These are phyloP conservation scores for Penicillium fimorum DNA, from an alignment of 495 filamentous ascomycete genomes.

Conservation along the genomic window DNA sequence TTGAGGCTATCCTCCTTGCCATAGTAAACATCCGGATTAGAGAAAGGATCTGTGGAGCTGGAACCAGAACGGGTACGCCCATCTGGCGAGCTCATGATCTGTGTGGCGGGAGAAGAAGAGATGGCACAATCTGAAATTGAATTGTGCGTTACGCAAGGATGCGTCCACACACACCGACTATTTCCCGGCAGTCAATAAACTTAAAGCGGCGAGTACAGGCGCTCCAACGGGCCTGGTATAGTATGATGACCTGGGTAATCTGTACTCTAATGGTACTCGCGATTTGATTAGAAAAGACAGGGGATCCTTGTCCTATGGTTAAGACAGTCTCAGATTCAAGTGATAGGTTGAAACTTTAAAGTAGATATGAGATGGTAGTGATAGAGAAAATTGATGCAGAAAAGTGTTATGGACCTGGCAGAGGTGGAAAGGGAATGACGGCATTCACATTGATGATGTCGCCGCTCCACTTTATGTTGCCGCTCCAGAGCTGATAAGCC, in stretches of 20 bases:
- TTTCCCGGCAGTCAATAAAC: slow-evolving; percentile 11
- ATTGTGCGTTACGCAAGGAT: slow-evolving; percentile 24
- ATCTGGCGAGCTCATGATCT: slow-evolving; percentile 39
- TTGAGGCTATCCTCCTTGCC: slow-evolving; percentile 40
- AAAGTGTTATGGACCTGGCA: slow-evolving; percentile 15
- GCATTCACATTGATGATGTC: slow-evolving; percentile 31
- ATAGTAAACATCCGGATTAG: slow-evolving; percentile 51
- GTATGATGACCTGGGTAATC: not conserved
- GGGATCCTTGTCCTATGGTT: not conserved
- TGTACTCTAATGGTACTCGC: not conserved
- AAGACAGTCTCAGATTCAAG: not conserved
- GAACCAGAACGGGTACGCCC: slow-evolving; percentile 31
- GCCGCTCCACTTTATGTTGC: slow-evolving; percentile 34
- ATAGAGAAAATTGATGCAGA: slow-evolving; percentile 5
- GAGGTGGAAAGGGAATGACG: slow-evolving; percentile 22
- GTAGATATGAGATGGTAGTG: not conserved
- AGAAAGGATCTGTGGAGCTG: slow-evolving; percentile 45
- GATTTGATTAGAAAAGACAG: slow-evolving; percentile 1
- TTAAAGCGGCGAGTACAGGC: slow-evolving; percentile 3
- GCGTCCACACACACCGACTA: slow-evolving; percentile 32
- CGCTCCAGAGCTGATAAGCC: slow-evolving; percentile 21
- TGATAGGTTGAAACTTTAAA: not conserved
- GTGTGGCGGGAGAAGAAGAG: slow-evolving; percentile 5
- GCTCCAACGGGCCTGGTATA: not conserved
- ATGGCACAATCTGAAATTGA: slow-evolving; percentile 14